A percentile compares a stretch with the other conserved stretches of the same genome.
These are phyloP conservation scores for Blastocystis sp. DNA, from an alignment of 352 stramenopile species.

Conservation along the genomic window DNA sequence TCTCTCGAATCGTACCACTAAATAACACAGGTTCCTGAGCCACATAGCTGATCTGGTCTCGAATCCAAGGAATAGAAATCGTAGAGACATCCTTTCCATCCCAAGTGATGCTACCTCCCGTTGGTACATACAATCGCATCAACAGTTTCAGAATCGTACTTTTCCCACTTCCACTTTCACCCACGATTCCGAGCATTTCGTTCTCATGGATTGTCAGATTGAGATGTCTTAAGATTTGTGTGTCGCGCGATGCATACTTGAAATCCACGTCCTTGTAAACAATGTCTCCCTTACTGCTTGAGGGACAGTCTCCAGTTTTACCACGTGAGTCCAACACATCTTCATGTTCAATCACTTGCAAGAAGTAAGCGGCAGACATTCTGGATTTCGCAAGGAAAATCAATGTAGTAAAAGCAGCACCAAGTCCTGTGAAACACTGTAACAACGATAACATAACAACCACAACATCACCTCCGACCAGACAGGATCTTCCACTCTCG, in stretches of 20 bases:
- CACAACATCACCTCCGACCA: conserved; percentile 70
- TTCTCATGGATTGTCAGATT: conserved; percentile 52
- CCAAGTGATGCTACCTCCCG: background rate
- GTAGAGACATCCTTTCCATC: background rate
- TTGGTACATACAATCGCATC: conserved; percentile 65
- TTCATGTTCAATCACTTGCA: conserved; percentile 30
- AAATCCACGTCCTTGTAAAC: conserved; percentile 67
- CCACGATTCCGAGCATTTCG: conserved; percentile 64
- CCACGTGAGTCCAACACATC: background rate
- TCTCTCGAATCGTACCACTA: conserved; percentile 69
- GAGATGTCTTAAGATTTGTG: conserved; percentile 5
- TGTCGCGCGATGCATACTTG: conserved; percentile 65
- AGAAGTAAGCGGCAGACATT: background rate
- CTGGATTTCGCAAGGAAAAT: background rate
- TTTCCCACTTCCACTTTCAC: conserved; percentile 64
- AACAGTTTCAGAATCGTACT: conserved; percentile 64
- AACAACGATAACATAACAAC: conserved; percentile 73
- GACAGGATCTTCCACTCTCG: conserved; percentile 65
- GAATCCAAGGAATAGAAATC: conserved; percentile 63
- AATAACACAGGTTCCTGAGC: conserved; percentile 83
- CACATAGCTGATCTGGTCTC: conserved; percentile 76
- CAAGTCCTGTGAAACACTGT: conserved; percentile 71
- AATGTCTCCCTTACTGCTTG: conserved; percentile 22
- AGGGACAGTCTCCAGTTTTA: background rate
- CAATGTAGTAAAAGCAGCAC: conserved; percentile 65